Evolutionary conservation across 805 yeast genomes (phyloP).

Genomic region (Kodamaea sagamina): DNA sequence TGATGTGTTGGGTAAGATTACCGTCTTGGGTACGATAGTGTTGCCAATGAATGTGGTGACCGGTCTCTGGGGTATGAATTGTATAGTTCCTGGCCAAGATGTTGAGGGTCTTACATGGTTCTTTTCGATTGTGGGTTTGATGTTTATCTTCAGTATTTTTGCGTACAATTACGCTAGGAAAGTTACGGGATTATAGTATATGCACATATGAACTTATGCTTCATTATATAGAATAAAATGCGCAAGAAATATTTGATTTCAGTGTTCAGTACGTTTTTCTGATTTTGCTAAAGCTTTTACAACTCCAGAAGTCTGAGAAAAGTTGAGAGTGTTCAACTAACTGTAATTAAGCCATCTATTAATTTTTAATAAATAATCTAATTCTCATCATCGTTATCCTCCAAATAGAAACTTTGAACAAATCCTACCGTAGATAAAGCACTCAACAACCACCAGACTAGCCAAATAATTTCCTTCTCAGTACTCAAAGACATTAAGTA

Average conservation of each 20-base stretch:
- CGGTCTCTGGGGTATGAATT: conserved; percentile 99
- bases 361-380: not conserved
- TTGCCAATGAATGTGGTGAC: conserved; percentile 94
- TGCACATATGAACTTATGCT: not conserved
- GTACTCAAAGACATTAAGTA: conserved; percentile 38
- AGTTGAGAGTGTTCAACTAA: no score
- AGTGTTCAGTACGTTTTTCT: no score
- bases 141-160: conserved; percentile 36
- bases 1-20: conserved; percentile 90
- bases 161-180: conserved; percentile 44
- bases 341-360: not conserved
- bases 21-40: conserved; percentile 92
- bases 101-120: conserved; percentile 44
- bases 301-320: no score
- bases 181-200: conserved; percentile 38
- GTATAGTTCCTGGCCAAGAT: conserved; percentile 89
- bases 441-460: conserved; percentile 37
- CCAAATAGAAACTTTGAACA: conserved; percentile 29
- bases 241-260: not conserved
- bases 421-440: conserved; percentile 30
- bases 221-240: not conserved
- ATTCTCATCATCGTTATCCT: conserved; percentile 31
- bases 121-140: conserved; percentile 37
- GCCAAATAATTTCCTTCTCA: conserved; percentile 23
- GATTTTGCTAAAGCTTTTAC: no score